Base-by-base conservation (phyloP, 257 asterid genomes). In the Petrea volubilis region DNA sequence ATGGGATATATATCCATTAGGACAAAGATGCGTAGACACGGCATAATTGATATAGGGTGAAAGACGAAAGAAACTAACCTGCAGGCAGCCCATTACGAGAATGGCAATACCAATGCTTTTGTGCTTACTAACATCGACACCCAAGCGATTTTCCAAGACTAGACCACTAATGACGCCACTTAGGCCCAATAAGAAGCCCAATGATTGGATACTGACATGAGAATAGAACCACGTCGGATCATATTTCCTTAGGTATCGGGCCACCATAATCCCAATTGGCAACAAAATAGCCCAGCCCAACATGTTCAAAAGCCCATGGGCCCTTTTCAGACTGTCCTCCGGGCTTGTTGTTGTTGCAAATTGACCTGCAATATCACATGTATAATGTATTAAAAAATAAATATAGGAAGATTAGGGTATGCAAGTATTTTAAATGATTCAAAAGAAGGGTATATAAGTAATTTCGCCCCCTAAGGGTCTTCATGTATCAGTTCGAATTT, bases 211-310 rank as follows among this genome's bases (percentile, higher is more conserved):
- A 3, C 27, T 25, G 2, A 74, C 62, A 21, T 95, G 99, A n/a
- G 84, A 50, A 38, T 95, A 92, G 71, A 90, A 95, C 99, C 99
- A 95, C 0, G 84, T 63, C 18, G 97, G 98, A 38, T 92, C 98
- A 82, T 84, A 90, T 41, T 82, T 78, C 71, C 84, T 84, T 87
- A 85, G 71, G 82, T 92, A 82, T 0, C 99, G 87, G 41, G 98
- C 98, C 38, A 83, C 86, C 81, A 92, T 83, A 1, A 72, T 90
- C 11, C 98, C 99, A 1, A 95, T 85, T 2, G 89, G 83, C 89
- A 95, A 12, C 47, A 92, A n/a, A 33, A 92, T 90, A 15, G 83
- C 92, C 99, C 99, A 95, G 5, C 97, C 97, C 50, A 95, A 17
- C 92, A 90, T 85, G 87, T 82, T 90, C 74, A 92, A 31, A 2